Evolutionary conservation across 768 basidiomycete species (phyloP), one percentile per base, ranked within the genome.

Genomic region (Coprinopsis marcescibilis): DNA sequence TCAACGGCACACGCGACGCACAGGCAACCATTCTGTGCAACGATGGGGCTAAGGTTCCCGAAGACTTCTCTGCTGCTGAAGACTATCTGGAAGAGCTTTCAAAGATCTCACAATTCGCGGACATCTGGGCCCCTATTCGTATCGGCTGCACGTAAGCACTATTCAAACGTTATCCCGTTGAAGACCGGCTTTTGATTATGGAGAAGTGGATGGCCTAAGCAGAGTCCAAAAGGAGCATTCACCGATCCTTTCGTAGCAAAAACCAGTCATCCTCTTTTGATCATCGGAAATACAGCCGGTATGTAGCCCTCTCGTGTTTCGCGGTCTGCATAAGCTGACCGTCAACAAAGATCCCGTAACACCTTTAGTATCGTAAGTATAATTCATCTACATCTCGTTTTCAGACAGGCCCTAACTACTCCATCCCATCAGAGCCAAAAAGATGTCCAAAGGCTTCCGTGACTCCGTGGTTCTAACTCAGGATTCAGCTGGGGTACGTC

Each of bases 241-340:
- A 35, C 48, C 63, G 69, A 68, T 32, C 65, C 67, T 7, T 64
- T 71, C 43, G 46, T 51, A 12, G 65, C 51, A 8, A 68, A 67
- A 37, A 71, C 70, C 12, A 70, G 68, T 46, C 56, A 62, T 49
- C 71, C 71, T 0, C 51, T 72, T 11, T 57, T 72, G 0, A 39
- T 71, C 15, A 60, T 72, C 29, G 70, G 70, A 0, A 72, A 72
- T 47, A 70, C 68, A 7, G 66, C 64, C 30, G 68, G 67, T 67
- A 38, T 30, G n/a, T 39, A 29, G 2, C 13, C 13, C 44, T 14
- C 27, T 14, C 23, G 35, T 14, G 0, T 38, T 21, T 30, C 7
- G 1, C 8, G 13, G 26, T 4, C 23, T 12, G 1, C 14, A n/a
- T 6, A 17, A 17, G 29, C 25, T 13, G 25, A 35, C 24, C 20